phyloP scores from a whole-genome alignment of 2,329 filamentous ascomycete genomes.

The Penicillium sp. region DNA sequence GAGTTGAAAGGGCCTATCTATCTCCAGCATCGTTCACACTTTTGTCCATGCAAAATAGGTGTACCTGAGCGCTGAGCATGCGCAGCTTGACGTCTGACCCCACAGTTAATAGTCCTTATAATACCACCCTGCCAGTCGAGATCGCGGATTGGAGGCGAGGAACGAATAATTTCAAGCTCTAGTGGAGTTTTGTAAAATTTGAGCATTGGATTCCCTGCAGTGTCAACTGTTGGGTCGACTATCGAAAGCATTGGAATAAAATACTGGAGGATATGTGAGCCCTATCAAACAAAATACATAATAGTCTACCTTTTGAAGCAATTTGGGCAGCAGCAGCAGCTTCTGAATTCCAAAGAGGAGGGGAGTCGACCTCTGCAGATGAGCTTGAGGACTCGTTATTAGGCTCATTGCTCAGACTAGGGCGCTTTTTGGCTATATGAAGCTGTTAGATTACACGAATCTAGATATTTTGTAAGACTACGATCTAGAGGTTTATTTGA shows the following conservation, averaged over 20 bases:
- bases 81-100: not conserved
- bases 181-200: not conserved
- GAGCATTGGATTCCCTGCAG: not conserved
- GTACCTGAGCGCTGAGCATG: not conserved
- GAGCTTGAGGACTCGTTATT: not conserved
- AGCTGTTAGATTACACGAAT: not conserved
- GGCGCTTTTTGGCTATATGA: not conserved
- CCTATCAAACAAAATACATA: too few species aligned
- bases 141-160: not conserved
- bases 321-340: not conserved
- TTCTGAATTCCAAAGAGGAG: not conserved
- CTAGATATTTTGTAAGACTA: not conserved
- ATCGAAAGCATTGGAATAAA: not conserved
- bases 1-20: not conserved
- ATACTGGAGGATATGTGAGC: not conserved
- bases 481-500: not conserved
- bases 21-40: not conserved
- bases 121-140: not conserved
- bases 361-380: not conserved
- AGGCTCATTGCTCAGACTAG: not conserved
- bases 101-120: rapidly evolving
- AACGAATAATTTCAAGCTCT: rapidly evolving
- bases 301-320: not conserved
- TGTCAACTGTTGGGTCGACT: not conserved
- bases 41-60: not conserved